Base-by-base conservation (phyloP, 139 green algal species). In the Chlorella sp. region DNA sequence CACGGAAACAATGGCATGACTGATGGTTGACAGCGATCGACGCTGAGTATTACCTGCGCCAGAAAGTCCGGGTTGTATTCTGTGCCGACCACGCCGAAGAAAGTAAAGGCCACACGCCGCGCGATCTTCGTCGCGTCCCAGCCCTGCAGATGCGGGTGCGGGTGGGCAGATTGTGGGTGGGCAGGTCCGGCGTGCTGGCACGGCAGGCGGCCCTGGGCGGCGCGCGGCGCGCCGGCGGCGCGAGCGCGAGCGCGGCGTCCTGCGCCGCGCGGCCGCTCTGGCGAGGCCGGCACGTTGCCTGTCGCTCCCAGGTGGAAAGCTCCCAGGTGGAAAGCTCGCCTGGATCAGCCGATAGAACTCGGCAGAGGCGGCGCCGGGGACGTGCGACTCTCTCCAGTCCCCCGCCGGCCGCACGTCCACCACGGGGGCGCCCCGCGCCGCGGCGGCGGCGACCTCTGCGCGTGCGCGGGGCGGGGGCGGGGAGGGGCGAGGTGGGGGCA, bases 11-110 rank as follows among this genome's bases (percentile, higher is more conserved):
- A n/a, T n/a, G n/a, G n/a, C n/a, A n/a, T n/a, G n/a, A n/a, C n/a
- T n/a, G n/a, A n/a, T n/a, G n/a, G n/a, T n/a, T n/a, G n/a, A n/a
- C n/a, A n/a, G n/a, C n/a, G n/a, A n/a, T n/a, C n/a, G n/a, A n/a
- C 17, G 38, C 55, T 8, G 38, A n/a, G n/a, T n/a, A n/a, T 31
- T 43, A 89, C 68, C 42, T 83, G 68, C 3, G 76, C 36, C 55
- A 88, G n/a, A 68, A 93, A 93, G 38, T 82, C 45, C 19, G 82
- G 82, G 78, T 93, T 93, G 23, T 56, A 33, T 61, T 94, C 89
- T 43, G 89, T 93, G 9, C 87, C 87, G 29, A 7, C 15, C 33
- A 95, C 82, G 5, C 90, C 90, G 74, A 95, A 95, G 38, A 93
- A 71, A 2, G 87, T 78, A 65, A 90, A 95, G 5, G 81, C 90